Base-by-base conservation (phyloP, 2,329 filamentous ascomycete genomes). In the Orbilia quercus region DNA sequence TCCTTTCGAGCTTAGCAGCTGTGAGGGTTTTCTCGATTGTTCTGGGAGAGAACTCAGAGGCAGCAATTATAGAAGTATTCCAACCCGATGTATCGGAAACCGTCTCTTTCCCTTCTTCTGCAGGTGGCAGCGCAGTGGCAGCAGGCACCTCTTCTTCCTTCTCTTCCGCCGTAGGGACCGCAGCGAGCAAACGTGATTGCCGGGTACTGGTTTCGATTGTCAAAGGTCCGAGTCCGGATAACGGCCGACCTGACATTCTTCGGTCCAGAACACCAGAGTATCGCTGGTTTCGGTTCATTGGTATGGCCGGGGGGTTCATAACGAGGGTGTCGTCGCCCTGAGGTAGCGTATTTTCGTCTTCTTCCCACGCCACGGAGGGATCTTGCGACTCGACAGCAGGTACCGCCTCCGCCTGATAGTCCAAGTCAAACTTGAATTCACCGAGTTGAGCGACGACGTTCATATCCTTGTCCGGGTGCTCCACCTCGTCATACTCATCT, bases 391-490 rank as follows among this genome's bases (percentile, higher is more conserved):
- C 69, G n/a, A 20, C 59, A 16, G 31, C 51, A 69, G 91, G 87
- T 34, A 91, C 90, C 20, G 91, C 80, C 23, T 88, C 85, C 14
- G 87, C 89, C 77, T 89, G 91, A 4, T 85, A 85, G 77, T 88
- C 85, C 34, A 89, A 81, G 60, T 88, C 89, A 78, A 93, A 90
- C 67, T 91, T 86, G 78, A 96, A 96, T 65, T 93, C 90, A 64
- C 94, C 91, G 78, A 95, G 88, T 62, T 89, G 86, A 80, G 92
- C 94, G 59, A 90, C 91, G 75, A 87, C 88, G 0, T 91, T 92
- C 85, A 98, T 92, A 79, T 96, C 92, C 74, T 97, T 94, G 20
- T 58, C 63, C 7, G 45, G 28, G 53, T 97, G 81, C 59, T 92
- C 85, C 34, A 89, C 85, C 79, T 87, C 85, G 76, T 93, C 91